These are phyloP conservation scores for Rosa rugosa DNA, from an alignment of 306 rosid species.

Conservation along the genomic window DNA sequence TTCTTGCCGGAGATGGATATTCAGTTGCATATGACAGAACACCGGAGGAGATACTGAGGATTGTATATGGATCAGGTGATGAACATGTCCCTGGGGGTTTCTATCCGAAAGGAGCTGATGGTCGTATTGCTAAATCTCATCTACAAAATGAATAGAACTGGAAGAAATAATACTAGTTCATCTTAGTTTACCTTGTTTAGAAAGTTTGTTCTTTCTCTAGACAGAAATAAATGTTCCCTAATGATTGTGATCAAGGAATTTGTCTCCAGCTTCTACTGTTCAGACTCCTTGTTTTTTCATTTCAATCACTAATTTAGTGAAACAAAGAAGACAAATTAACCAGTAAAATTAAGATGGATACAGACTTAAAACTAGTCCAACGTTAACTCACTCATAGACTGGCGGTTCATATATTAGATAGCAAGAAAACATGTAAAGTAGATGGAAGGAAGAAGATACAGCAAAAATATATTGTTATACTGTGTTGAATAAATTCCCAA, in stretches of 20 bases:
- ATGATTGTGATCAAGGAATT: not conserved
- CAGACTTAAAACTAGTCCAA: not conserved
- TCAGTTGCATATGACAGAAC: constrained; percentile 60
- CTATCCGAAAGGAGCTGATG: constrained; percentile 66
- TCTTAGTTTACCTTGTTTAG: not conserved
- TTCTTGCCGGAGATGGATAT: constrained; percentile 51
- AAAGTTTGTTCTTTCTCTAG: not conserved
- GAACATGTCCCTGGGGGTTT: constrained; percentile 71
- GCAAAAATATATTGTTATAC: not conserved
- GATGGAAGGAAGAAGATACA: not conserved
- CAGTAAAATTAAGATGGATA: not conserved
- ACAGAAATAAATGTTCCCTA: not conserved
- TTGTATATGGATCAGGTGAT: constrained; percentile 58
- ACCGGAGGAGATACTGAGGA: constrained; percentile 68
- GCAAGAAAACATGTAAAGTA: not conserved
- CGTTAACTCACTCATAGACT: not conserved
- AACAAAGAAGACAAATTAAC: not conserved
- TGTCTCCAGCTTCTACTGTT: not conserved
- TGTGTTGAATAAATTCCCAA: constrained; percentile 1
- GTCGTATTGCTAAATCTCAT: constrained; percentile 54
- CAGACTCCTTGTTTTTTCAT: not conserved
- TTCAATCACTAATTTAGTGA: not conserved
- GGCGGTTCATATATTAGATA: not conserved
- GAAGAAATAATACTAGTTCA: not conserved
- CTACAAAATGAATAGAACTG: not conserved